These are phyloP conservation scores for Fallopia convolvulus DNA, from an alignment of 148 eudicot genomes.

Conservation along the genomic window DNA sequence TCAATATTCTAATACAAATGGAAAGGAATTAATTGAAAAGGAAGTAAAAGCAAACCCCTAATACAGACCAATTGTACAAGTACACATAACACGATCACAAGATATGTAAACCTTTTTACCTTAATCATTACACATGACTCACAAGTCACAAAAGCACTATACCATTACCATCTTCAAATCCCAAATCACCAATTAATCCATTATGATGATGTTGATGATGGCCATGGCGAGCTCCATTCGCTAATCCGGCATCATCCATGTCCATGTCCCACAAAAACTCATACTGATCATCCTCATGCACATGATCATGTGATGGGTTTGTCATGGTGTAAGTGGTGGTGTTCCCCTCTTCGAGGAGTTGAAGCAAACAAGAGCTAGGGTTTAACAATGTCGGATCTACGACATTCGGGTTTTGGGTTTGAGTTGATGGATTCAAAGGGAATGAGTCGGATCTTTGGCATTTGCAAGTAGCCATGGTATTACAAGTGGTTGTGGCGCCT, in stretches of 20 bases:
- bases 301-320: slow-evolving; percentile 7
- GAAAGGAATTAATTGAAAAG: neutral
- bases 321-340: slow-evolving; percentile 10
- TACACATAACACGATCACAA: neutral
- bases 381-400: slow-evolving; percentile 12
- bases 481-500: slow-evolving; percentile 8
- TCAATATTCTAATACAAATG: slow-evolving; percentile 4
- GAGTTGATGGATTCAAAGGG: slow-evolving; percentile 18
- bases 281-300: slow-evolving; percentile 20
- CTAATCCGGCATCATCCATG: slow-evolving; percentile 28
- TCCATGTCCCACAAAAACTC: slow-evolving; percentile 50
- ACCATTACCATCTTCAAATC: slow-evolving; percentile 39
- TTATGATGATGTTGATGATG: slow-evolving; percentile 13
- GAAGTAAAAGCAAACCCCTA: neutral
- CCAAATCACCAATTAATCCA: slow-evolving; percentile 33
- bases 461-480: slow-evolving; percentile 6
- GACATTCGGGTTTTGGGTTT: slow-evolving; percentile 9
- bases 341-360: slow-evolving; percentile 17
- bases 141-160: slow-evolving; percentile 1
- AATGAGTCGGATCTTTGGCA: slow-evolving; percentile 24
- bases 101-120: neutral
- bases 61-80: neutral
- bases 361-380: slow-evolving; percentile 20
- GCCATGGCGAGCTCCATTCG: slow-evolving; percentile 19
- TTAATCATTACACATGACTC: neutral